These are phyloP conservation scores for Fusarium goolgardi DNA, from an alignment of 2,329 filamentous ascomycete genomes.

Conservation along the genomic window DNA sequence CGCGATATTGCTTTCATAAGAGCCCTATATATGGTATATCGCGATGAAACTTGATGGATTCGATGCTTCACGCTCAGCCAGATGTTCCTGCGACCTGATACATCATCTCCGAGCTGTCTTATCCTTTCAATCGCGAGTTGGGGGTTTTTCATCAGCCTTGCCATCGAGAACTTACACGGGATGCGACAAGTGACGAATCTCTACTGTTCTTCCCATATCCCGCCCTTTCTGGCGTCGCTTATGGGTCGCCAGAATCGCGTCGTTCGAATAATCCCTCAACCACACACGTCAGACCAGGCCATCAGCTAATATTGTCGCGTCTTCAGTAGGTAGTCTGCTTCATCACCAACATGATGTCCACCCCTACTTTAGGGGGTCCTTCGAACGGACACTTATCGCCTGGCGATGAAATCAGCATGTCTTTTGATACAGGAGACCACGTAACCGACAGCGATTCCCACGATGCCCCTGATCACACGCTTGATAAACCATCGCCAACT, in stretches of 20 bases:
- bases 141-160: slow-evolving; percentile 60
- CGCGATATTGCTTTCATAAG: slow-evolving; percentile 51
- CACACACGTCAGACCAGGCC: slow-evolving; percentile 25
- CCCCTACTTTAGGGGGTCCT: slow-evolving; percentile 69
- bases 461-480: slow-evolving; percentile 72
- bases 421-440: slow-evolving; percentile 52
- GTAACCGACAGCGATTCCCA: slow-evolving; percentile 77
- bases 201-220: slow-evolving; percentile 43
- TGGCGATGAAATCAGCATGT: slow-evolving; percentile 58
- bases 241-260: slow-evolving; percentile 48
- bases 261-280: slow-evolving; percentile 38
- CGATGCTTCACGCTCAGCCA: slow-evolving; percentile 50
- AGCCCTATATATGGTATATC: slow-evolving; percentile 41
- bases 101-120: slow-evolving; percentile 37
- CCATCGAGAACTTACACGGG: slow-evolving; percentile 57
- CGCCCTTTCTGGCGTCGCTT: slow-evolving; percentile 37
- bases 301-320: slow-evolving; percentile 53
- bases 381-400: slow-evolving; percentile 75
- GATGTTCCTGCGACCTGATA: slow-evolving; percentile 47
- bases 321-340: slow-evolving; percentile 65
- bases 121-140: slow-evolving; percentile 57
- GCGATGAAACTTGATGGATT: slow-evolving; percentile 52
- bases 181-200: slow-evolving; percentile 59
- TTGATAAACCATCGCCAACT: slow-evolving; percentile 59
- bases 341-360: slow-evolving; percentile 72